These are phyloP conservation scores for Dioscorea cayenensis DNA, from an alignment of 116 monocot species.

Conservation along the genomic window DNA sequence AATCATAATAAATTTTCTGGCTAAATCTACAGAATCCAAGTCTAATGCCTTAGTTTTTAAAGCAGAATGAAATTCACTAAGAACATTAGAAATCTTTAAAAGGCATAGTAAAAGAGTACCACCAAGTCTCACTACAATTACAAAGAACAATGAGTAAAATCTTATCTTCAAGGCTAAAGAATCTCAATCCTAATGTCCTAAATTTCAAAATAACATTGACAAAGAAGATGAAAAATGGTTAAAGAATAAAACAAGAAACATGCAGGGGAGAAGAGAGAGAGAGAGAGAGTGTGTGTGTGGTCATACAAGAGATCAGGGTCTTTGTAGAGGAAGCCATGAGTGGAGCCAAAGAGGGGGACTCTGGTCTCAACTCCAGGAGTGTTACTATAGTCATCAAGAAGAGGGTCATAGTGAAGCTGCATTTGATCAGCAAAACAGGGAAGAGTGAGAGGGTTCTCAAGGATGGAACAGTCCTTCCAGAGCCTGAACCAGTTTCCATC, in stretches of 20 bases:
- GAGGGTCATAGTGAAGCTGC: not conserved
- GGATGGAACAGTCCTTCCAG: not conserved
- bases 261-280: not conserved
- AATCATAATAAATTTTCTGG: too few species aligned
- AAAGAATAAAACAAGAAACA: not conserved
- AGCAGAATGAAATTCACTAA: too few species aligned
- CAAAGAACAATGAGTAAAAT: too few species aligned
- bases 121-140: too few species aligned
- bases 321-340: not conserved
- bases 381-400: not conserved
- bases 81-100: too few species aligned
- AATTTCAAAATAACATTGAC: too few species aligned
- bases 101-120: too few species aligned
- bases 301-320: not conserved
- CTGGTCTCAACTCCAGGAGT: constrained; percentile 1
- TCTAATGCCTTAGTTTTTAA: too few species aligned
- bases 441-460: not conserved
- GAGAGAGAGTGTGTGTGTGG: not conserved
- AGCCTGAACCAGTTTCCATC: not conserved
- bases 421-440: not conserved
- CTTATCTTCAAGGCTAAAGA: too few species aligned
- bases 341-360: not conserved
- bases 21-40: too few species aligned
- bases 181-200: too few species aligned
- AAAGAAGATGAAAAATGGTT: too few species aligned